phyloP scores from a whole-genome alignment of 2,329 filamentous ascomycete genomes.

The Aspergillus alliaceus region DNA sequence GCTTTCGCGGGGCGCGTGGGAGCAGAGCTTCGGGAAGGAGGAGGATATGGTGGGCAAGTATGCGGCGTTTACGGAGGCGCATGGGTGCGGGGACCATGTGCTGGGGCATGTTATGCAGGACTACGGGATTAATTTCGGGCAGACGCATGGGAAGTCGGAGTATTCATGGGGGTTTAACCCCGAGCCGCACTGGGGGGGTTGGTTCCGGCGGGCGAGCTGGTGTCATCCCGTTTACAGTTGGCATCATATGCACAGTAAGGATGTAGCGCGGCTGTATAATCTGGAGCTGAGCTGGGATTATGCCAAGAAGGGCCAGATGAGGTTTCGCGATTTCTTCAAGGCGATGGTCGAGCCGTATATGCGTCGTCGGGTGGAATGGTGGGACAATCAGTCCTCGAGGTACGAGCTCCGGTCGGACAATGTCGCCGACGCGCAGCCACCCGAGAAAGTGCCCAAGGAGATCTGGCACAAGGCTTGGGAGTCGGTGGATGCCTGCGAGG shows the following conservation, averaged over 20 bases:
- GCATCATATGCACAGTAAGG: constrained; percentile 25
- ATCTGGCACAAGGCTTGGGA: constrained; percentile 23
- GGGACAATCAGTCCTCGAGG: constrained; percentile 25
- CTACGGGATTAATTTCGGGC: constrained; percentile 47
- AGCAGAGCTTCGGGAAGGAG: constrained; percentile 45
- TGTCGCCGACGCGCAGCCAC: constrained; percentile 13
- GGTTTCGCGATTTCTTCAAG: constrained; percentile 25
- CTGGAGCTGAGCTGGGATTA: constrained; percentile 27
- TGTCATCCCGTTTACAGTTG: constrained; percentile 50
- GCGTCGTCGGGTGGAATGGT: constrained; percentile 21
- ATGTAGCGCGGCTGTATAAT: constrained; percentile 24
- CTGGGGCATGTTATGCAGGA: constrained; percentile 52
- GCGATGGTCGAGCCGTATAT: constrained; percentile 22
- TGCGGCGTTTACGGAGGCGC: constrained; percentile 36
- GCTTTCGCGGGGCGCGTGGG: constrained; percentile 55
- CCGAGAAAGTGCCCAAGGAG: constrained; percentile 11
- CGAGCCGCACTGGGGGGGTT: constrained; percentile 21
- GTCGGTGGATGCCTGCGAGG: constrained; percentile 25
- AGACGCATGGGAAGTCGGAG: constrained; percentile 53
- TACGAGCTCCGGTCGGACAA: constrained; percentile 23
- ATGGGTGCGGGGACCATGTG: constrained; percentile 57
- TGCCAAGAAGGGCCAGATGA: constrained; percentile 19
- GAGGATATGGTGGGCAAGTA: constrained; percentile 49
- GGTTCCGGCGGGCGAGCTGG: constrained; percentile 47
- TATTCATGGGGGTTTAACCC: constrained; percentile 47